A percentile compares a stretch with the other conserved stretches of the same genome.
phyloP scores from a whole-genome alignment of 1,284 basidiomycete species.

The Trichosporon faecale region DNA sequence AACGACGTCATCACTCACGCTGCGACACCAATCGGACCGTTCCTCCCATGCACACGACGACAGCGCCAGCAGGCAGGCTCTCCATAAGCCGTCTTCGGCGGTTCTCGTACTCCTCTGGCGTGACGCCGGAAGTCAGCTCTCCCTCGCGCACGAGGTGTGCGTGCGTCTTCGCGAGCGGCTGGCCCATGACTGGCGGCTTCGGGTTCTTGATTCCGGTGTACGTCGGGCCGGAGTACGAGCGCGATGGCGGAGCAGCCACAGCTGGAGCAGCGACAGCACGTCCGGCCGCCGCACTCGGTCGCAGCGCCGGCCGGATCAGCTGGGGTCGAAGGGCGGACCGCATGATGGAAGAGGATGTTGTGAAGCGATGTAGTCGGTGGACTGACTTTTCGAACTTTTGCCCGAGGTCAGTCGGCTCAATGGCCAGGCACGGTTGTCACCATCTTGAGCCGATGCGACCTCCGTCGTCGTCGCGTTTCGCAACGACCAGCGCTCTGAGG shows the following conservation, averaged over 20 bases:
- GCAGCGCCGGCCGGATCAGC: not conserved
- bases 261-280: not conserved
- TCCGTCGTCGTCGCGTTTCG: not conserved
- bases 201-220: conserved; percentile 14
- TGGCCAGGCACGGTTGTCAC: not conserved
- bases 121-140: conserved; percentile 84
- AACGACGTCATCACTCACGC: conserved; percentile 58
- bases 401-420: conserved; percentile 2
- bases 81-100: conserved; percentile 73
- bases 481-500: not conserved
- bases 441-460: not conserved
- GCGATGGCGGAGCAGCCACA: not conserved
- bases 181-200: conserved; percentile 70
- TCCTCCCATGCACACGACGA: conserved; percentile 76
- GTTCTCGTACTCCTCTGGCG: conserved; percentile 74
- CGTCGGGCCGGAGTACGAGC: not conserved
- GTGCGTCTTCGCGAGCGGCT: conserved; percentile 72
- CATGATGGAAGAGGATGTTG: conserved; percentile 1
- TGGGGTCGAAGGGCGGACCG: not conserved
- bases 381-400: conserved; percentile 8
- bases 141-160: conserved; percentile 68
- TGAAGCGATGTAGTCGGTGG: not conserved
- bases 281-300: not conserved
- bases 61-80: conserved; percentile 67
- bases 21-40: conserved; percentile 83